A percentile compares a stretch with the other conserved stretches of the same genome.
These are phyloP conservation scores for Conringia planisiliqua DNA, from an alignment of 345 rosid genomes.

Conservation along the genomic window DNA sequence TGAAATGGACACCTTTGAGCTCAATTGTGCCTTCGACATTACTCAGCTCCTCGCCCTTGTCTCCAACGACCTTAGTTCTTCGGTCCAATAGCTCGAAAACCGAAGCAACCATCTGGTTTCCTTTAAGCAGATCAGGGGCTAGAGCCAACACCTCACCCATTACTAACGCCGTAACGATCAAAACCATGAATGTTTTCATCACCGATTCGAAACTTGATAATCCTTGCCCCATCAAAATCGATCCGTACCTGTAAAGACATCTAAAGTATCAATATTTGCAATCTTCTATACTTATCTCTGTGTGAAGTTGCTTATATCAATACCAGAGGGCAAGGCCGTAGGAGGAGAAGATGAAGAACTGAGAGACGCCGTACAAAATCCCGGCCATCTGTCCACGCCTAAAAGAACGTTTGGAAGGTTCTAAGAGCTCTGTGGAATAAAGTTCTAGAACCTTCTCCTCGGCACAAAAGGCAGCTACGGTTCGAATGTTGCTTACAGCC, in stretches of 20 bases:
- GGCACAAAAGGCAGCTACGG: constrained; percentile 89
- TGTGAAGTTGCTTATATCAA: background rate
- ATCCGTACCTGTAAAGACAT: constrained; percentile 34
- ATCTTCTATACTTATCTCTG: background rate
- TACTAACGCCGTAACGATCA: constrained; percentile 90
- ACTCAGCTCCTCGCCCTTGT: constrained; percentile 62
- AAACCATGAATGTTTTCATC: constrained; percentile 92
- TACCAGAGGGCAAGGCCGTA: constrained; percentile 93
- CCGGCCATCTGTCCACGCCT: constrained; percentile 92
- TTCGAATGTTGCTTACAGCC: constrained; percentile 88
- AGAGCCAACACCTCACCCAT: constrained; percentile 95
- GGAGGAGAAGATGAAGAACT: constrained; percentile 95
- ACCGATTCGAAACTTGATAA: constrained; percentile 74
- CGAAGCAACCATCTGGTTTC: constrained; percentile 90
- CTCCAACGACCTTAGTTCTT: constrained; percentile 57
- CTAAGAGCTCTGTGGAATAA: constrained; percentile 68
- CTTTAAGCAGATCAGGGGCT: constrained; percentile 84
- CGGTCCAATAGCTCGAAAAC: constrained; percentile 82
- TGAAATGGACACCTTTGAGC: constrained; percentile 62
- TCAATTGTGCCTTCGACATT: constrained; percentile 65
- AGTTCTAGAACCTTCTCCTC: constrained; percentile 84
- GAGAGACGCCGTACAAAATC: constrained; percentile 78
- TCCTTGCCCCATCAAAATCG: constrained; percentile 66
- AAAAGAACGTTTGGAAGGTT: constrained; percentile 71
- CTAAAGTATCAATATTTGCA: background rate